Base-by-base conservation (phyloP, 495 filamentous ascomycete genomes). In the Tuber umbilicatum region DNA sequence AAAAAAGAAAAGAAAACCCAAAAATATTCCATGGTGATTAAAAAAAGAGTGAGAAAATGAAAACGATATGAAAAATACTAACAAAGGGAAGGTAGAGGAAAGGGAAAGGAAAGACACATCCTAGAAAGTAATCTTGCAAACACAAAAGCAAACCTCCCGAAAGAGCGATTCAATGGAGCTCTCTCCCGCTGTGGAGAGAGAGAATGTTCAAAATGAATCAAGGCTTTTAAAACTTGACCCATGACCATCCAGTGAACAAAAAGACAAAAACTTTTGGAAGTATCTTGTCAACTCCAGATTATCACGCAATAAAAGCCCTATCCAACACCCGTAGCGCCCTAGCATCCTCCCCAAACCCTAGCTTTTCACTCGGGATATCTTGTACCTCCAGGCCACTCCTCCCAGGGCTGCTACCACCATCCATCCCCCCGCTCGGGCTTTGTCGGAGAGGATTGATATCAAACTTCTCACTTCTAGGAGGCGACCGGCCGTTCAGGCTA, bases 301-400 rank as follows among this genome's bases (percentile, higher is more conserved):
- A 47, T 72, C 39, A 69, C 27, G 80, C 77, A 76, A 78, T 78
- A 72, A 82, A 82, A n/a, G 75, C 80, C 73, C 84, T 84, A 81
- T 94, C 89, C 70, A 94, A 83, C 70, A 90, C 88, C 73, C 88
- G 86, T 64, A 93, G 84, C 1, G 90, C 89, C 70, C 90, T 84
- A 78, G 87, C 87, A 75, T 93, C 91, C 79, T 93, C 90, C 12
- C 87, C 86, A 76, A 88, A 90, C 40, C 86, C 86, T 41, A 90
- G 84, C 80, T 90, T 91, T 74, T 90, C 88, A 70, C 86, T 87
- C 23, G 89, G 89, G 73, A 91, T 91, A 80, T 90, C 89, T 50
- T 87, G 88, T 16, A 86, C 88, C 16, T 88, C 87, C 38, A 84
- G 79, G 39, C 84, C 80, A 68, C 67, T 83, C 71, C 80, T 78